Percentiles rank a stretch among this genome's conserved stretches.
These are phyloP conservation scores for Moesziomyces antarcticus DNA, from an alignment of 1,284 basidiomycete species.

Conservation along the genomic window DNA sequence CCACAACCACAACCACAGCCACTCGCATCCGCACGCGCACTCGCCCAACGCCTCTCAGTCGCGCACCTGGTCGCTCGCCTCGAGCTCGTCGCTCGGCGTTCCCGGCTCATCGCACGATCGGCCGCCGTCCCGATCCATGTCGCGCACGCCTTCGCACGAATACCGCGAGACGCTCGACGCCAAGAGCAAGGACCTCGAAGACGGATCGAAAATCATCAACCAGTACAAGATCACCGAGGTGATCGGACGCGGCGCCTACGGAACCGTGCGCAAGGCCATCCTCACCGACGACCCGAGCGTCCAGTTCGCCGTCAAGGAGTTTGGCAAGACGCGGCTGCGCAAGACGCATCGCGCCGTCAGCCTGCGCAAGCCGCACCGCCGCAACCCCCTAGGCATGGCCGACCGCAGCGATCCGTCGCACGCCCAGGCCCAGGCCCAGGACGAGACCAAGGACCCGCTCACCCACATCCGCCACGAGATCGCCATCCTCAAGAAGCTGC, in stretches of 20 bases:
- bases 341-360: slow-evolving; percentile 47
- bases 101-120: slow-evolving; percentile 18
- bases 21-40: slow-evolving; percentile 5
- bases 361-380: slow-evolving; percentile 21
- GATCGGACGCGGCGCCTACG: slow-evolving; percentile 64
- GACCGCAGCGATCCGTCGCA: slow-evolving; percentile 15
- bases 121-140: slow-evolving; percentile 29
- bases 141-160: slow-evolving; percentile 36
- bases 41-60: neutral
- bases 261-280: slow-evolving; percentile 56
- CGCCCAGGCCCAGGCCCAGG: slow-evolving; percentile 1
- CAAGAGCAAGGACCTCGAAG: slow-evolving; percentile 55
- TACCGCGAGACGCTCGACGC: slow-evolving; percentile 63
- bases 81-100: slow-evolving; percentile 24
- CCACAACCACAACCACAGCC: slow-evolving; percentile 3
- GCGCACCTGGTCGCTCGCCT: slow-evolving; percentile 19
- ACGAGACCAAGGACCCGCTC: slow-evolving; percentile 57
- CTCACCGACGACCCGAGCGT: slow-evolving; percentile 44
- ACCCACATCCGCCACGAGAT: slow-evolving; percentile 62
- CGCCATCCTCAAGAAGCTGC: slow-evolving; percentile 62
- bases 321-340: slow-evolving; percentile 63
- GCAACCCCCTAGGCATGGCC: neutral
- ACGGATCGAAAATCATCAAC: slow-evolving; percentile 64
- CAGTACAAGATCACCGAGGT: slow-evolving; percentile 62
- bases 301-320: slow-evolving; percentile 62